Conservation (phyloP, 805 yeast genomes). For the Vanderwaltozyma tropicalis region DNA sequence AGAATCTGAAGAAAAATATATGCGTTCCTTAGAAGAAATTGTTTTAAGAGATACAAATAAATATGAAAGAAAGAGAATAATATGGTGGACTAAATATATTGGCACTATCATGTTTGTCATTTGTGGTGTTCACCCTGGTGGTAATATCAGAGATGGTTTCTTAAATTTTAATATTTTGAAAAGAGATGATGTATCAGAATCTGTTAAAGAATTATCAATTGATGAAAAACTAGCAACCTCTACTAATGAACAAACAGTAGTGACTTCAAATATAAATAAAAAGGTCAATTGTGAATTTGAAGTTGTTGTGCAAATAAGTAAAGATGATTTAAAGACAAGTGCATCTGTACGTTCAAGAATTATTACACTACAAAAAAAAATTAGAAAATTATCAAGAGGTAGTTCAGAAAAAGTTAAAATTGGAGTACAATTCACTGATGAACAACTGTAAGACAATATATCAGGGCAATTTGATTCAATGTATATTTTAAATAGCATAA, state of each 20-base stretch:
- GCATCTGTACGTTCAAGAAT: constrained; percentile 51
- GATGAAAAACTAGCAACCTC: not conserved
- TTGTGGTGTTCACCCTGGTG: constrained; percentile 77
- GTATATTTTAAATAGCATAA: too few species aligned
- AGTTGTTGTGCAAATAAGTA: constrained; percentile 35
- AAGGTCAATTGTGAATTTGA: constrained; percentile 21
- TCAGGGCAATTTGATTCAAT: too few species aligned
- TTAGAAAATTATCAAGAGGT: constrained; percentile 43
- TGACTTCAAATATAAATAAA: not conserved
- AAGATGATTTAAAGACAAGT: constrained; percentile 47
- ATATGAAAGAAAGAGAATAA: constrained; percentile 35
- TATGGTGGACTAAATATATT: constrained; percentile 66
- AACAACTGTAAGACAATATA: too few species aligned
- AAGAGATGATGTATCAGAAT: not conserved
- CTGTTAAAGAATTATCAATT: constrained; percentile 1
- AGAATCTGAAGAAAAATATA: constrained; percentile 39
- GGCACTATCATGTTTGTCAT: constrained; percentile 69
- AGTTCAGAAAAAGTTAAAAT: constrained; percentile 44
- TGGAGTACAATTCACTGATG: constrained; percentile 36
- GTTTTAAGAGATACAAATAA: constrained; percentile 38
- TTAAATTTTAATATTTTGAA: constrained; percentile 4
- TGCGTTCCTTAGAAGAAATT: constrained; percentile 37
- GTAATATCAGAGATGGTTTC: constrained; percentile 51
- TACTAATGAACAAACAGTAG: not conserved
- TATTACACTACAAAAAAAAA: constrained; percentile 47